A percentile compares a stretch with the other conserved stretches of the same genome.
phyloP scores from a whole-genome alignment of 495 filamentous ascomycete genomes.

The Peziza echinospora region DNA sequence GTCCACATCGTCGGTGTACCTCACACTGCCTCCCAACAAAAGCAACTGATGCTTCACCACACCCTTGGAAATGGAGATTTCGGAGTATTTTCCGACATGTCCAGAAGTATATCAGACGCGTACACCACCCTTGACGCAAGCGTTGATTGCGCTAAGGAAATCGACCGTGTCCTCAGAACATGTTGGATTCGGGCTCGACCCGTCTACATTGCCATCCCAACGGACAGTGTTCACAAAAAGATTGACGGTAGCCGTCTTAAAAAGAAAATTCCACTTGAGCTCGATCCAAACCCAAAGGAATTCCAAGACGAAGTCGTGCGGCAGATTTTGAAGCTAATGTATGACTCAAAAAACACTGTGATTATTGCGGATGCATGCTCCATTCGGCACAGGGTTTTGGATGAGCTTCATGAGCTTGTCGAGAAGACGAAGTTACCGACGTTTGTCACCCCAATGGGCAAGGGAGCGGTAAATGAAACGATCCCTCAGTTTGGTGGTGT shows the following conservation, averaged over 20 bases:
- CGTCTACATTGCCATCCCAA: constrained; percentile 71
- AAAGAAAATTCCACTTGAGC: constrained; percentile 42
- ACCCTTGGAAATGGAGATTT: constrained; percentile 84
- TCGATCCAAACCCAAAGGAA: constrained; percentile 42
- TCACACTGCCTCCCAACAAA: constrained; percentile 33
- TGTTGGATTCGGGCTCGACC: constrained; percentile 55
- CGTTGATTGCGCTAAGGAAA: constrained; percentile 43
- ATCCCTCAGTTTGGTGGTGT: constrained; percentile 61
- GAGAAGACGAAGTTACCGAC: constrained; percentile 55
- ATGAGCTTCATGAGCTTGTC: constrained; percentile 59
- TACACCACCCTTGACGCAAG: constrained; percentile 47
- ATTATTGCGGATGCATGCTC: constrained; percentile 86
- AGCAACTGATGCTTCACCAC: constrained; percentile 59
- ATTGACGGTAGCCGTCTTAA: constrained; percentile 50
- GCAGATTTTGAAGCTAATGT: constrained; percentile 53
- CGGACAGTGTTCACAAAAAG: constrained; percentile 64
- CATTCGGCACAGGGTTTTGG: constrained; percentile 52
- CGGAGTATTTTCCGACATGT: constrained; percentile 69
- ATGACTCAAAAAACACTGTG: constrained; percentile 52
- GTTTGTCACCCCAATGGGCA: constrained; percentile 84
- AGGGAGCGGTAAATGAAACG: constrained; percentile 65
- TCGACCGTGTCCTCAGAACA: constrained; percentile 58
- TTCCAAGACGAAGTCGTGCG: constrained; percentile 70
- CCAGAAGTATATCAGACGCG: constrained; percentile 43
- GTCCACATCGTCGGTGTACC: constrained; percentile 67